phyloP scores from a whole-genome alignment of 2,329 filamentous ascomycete species.

The Gnomoniopsis smithogilvyi region DNA sequence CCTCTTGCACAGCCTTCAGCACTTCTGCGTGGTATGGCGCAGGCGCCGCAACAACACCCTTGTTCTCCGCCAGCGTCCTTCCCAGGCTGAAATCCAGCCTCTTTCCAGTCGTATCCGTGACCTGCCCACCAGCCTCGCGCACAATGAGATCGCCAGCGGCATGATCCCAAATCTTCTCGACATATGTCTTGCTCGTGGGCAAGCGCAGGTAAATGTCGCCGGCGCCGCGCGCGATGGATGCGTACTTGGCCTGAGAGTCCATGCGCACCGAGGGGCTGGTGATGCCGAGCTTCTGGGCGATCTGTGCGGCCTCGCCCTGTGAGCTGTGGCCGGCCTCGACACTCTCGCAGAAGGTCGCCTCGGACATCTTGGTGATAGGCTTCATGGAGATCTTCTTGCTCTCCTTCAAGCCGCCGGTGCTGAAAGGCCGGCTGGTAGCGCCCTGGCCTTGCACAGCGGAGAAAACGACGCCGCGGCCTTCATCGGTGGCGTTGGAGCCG shows the following conservation, averaged over 20 bases:
- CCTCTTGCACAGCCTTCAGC: conserved; percentile 76
- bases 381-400: conserved; percentile 75
- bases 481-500: conserved; percentile 69
- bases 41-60: conserved; percentile 88
- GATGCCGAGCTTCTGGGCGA: conserved; percentile 82
- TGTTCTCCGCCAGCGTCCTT: conserved; percentile 83
- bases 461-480: conserved; percentile 83
- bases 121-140: conserved; percentile 85
- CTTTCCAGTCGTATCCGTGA: conserved; percentile 85
- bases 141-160: conserved; percentile 94
- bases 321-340: conserved; percentile 91
- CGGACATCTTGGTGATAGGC: conserved; percentile 65
- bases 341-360: conserved; percentile 93
- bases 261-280: conserved; percentile 87
- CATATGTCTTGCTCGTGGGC: conserved; percentile 75
- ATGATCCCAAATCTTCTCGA: conserved; percentile 99
- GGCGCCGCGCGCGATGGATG: conserved; percentile 86
- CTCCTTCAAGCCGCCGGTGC: conserved; percentile 49
- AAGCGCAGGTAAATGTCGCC: conserved; percentile 93
- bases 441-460: conserved; percentile 77
- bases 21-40: conserved; percentile 72
- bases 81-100: conserved; percentile 83
- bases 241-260: conserved; percentile 98
- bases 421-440: conserved; percentile 73
- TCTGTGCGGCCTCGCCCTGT: conserved; percentile 81